Evolutionary conservation across 495 filamentous ascomycete genomes (phyloP).

Genomic region (Aspergillus sclerotioniger): DNA sequence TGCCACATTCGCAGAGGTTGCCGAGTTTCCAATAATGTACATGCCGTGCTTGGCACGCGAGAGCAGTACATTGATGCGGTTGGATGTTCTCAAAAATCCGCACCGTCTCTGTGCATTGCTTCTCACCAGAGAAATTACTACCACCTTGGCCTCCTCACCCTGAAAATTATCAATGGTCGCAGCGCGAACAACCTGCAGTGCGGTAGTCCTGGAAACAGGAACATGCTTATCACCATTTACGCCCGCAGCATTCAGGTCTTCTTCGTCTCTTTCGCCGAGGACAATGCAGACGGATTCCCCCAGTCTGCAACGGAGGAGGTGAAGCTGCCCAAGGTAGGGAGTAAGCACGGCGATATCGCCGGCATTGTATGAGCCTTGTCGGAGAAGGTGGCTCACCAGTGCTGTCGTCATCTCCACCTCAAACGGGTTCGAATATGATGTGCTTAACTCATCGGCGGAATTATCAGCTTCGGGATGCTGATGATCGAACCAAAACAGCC

Average conservation of each 20-base stretch:
- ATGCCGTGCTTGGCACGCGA: conserved; percentile 74
- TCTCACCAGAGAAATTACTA: conserved; percentile 79
- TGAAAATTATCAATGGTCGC: conserved; percentile 91
- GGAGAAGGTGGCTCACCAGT: conserved; percentile 70
- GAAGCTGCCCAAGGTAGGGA: conserved; percentile 72
- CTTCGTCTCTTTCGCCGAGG: conserved; percentile 65
- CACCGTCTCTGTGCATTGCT: conserved; percentile 62
- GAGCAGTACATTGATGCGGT: conserved; percentile 79
- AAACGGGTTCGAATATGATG: conserved; percentile 63
- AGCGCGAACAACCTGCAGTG: conserved; percentile 62
- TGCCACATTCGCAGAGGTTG: conserved; percentile 49
- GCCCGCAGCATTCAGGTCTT: conserved; percentile 55
- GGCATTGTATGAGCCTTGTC: conserved; percentile 61
- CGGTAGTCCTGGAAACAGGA: conserved; percentile 29
- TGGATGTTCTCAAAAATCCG: conserved; percentile 72
- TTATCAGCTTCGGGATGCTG: conserved; percentile 49
- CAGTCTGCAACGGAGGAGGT: conserved; percentile 54
- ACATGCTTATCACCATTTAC: conserved; percentile 18
- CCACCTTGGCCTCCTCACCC: conserved; percentile 76
- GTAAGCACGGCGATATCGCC: conserved; percentile 78
- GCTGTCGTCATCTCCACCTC: conserved; percentile 66
- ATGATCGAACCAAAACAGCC: conserved; percentile 78
- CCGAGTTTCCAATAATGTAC: conserved; percentile 77
- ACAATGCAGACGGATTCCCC: conserved; percentile 55
- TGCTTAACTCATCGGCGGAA: conserved; percentile 42